Percentiles rank a stretch among this genome's conserved stretches.
These are phyloP conservation scores for Kwoniella shivajii DNA, from an alignment of 1,284 basidiomycete genomes.

Conservation along the genomic window DNA sequence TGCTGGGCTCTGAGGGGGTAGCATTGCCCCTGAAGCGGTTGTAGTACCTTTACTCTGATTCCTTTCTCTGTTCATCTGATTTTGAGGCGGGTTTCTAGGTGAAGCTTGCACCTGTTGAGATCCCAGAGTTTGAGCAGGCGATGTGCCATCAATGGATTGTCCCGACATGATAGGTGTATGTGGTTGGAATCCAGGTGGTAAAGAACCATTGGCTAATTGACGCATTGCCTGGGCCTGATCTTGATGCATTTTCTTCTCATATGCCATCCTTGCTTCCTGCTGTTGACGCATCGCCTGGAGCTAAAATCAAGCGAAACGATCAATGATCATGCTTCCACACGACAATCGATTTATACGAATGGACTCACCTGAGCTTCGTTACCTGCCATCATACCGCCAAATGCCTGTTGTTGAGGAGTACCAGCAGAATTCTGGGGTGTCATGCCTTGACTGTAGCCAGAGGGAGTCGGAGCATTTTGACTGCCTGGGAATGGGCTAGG, in stretches of 20 bases:
- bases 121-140: conserved; percentile 17
- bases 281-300: conserved; percentile 23
- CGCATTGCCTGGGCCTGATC: conserved; percentile 31
- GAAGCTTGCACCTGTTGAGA: conserved; percentile 12
- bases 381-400: conserved; percentile 14
- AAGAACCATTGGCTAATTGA: conserved; percentile 13
- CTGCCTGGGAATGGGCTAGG: conserved; percentile 37
- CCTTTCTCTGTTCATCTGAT: conserved; percentile 40
- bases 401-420: conserved; percentile 23
- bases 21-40: conserved; percentile 40
- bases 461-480: conserved; percentile 18
- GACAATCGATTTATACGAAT: no score
- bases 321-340: no score
- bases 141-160: conserved; percentile 18
- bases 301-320: conserved; percentile 11
- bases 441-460: conserved; percentile 14
- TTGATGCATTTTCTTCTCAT: conserved; percentile 34
- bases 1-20: conserved; percentile 46
- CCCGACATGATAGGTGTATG: conserved; percentile 22
- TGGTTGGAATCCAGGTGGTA: conserved; percentile 18
- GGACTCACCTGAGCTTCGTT: conserved; percentile 19
- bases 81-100: conserved; percentile 12
- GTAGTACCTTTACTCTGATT: conserved; percentile 40
- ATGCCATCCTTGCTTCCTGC: conserved; percentile 23
- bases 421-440: conserved; percentile 15